Conservation (phyloP, 2,329 filamentous ascomycete species). For the Alternaria infectoria region DNA sequence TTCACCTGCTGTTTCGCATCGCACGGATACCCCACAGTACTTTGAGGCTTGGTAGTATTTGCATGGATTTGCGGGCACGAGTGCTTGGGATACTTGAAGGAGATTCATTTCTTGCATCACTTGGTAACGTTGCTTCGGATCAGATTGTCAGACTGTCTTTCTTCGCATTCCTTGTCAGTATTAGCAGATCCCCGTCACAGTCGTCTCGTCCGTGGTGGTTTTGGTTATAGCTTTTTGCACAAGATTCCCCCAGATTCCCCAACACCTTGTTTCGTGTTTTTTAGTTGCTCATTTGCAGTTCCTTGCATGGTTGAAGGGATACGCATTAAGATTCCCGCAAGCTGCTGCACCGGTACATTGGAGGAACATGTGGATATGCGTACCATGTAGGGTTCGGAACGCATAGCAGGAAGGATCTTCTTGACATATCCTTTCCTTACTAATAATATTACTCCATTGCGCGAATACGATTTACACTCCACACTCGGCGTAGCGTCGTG, state of each 20-base stretch:
- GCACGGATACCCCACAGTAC: constrained; percentile 20
- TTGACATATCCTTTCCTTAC: constrained; percentile 28
- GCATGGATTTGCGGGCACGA: constrained; percentile 35
- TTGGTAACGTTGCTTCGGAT: constrained; percentile 25
- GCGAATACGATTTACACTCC: neutral
- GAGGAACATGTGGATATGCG: constrained; percentile 13
- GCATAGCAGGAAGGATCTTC: constrained; percentile 17
- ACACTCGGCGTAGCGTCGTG: neutral
- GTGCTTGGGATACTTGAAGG: constrained; percentile 19
- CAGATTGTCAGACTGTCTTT: constrained; percentile 16
- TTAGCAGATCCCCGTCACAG: constrained; percentile 11
- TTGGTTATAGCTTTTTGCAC: constrained; percentile 30
- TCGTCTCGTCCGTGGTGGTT: constrained; percentile 27
- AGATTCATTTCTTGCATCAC: constrained; percentile 29
- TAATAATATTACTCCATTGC: constrained; percentile 35
- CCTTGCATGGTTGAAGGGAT: constrained; percentile 22
- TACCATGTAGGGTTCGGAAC: constrained; percentile 13
- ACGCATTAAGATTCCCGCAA: constrained; percentile 15
- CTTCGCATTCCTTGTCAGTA: constrained; percentile 17
- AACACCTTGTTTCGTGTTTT: constrained; percentile 17
- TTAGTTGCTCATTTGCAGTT: constrained; percentile 13
- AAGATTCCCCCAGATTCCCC: constrained; percentile 36
- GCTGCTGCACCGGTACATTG: constrained; percentile 8
- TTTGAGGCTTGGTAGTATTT: constrained; percentile 33
- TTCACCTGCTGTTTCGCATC: constrained; percentile 24